These are phyloP conservation scores for Rhododendron kiyosumense DNA, from an alignment of 148 eudicot species.

Conservation along the genomic window DNA sequence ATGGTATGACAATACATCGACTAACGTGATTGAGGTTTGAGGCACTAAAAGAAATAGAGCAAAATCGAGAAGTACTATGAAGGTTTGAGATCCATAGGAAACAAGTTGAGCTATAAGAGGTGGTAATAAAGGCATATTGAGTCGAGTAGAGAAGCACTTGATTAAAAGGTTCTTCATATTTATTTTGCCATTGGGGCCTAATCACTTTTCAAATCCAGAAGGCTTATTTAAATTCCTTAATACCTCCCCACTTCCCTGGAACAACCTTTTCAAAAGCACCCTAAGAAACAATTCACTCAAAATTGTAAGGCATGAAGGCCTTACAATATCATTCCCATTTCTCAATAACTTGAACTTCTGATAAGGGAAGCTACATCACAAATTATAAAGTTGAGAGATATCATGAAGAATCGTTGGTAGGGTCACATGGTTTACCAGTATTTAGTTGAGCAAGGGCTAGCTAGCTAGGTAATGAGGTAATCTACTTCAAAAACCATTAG, in stretches of 20 bases:
- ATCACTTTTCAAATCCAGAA: neutral
- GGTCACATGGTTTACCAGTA: neutral
- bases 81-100: neutral
- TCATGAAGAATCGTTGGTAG: neutral
- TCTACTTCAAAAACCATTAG: neutral
- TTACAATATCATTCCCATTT: neutral
- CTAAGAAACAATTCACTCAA: neutral
- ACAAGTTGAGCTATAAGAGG: neutral
- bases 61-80: neutral
- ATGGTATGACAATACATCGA: too few relatives aligned
- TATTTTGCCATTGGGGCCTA: neutral
- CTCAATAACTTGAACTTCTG: neutral
- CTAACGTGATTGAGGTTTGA: too few relatives aligned
- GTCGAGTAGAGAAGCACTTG: neutral
- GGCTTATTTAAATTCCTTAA: neutral
- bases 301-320: neutral
- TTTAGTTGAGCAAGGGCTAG: neutral
- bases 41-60: neutral
- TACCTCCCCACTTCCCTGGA: neutral
- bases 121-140: neutral
- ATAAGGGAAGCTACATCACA: neutral
- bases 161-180: neutral
- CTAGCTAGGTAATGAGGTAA: neutral
- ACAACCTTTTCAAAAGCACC: neutral
- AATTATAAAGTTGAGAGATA: neutral